Evolutionary conservation across 2,329 filamentous ascomycete species (phyloP).

Genomic region (Alternaria sp.): DNA sequence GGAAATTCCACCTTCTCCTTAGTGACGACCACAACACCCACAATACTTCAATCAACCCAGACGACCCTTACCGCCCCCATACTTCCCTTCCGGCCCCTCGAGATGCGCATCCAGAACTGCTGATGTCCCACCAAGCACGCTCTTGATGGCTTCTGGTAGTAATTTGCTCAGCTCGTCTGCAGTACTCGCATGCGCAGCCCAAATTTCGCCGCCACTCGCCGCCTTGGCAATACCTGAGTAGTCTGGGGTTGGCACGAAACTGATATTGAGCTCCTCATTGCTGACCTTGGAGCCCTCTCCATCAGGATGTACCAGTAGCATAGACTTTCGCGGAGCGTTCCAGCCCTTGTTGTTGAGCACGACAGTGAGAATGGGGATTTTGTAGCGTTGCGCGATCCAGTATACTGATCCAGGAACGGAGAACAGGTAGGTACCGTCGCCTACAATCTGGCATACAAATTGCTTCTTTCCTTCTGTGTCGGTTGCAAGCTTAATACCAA

Average conservation of each 20-base stretch:
- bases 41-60: slow-evolving; percentile 13
- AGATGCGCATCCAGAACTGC: slow-evolving; percentile 70
- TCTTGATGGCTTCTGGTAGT: slow-evolving; percentile 66
- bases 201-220: slow-evolving; percentile 68
- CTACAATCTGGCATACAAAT: slow-evolving; percentile 63
- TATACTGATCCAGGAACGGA: slow-evolving; percentile 71
- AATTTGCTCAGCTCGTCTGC: slow-evolving; percentile 63
- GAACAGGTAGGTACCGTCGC: slow-evolving; percentile 74
- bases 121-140: slow-evolving; percentile 64
- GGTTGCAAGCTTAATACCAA: slow-evolving; percentile 78
- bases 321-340: slow-evolving; percentile 69
- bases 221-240: slow-evolving; percentile 74
- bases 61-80: slow-evolving; percentile 47
- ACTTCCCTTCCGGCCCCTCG: slow-evolving; percentile 65
- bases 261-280: slow-evolving; percentile 72
- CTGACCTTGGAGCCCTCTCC: slow-evolving; percentile 68
- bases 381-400: slow-evolving; percentile 72
- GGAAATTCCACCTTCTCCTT: neutral
- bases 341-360: slow-evolving; percentile 76
- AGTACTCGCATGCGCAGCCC: slow-evolving; percentile 67
- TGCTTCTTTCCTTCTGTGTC: slow-evolving; percentile 57
- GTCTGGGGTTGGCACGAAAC: slow-evolving; percentile 70
- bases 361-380: slow-evolving; percentile 71
- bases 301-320: slow-evolving; percentile 71
- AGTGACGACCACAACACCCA: neutral